These are phyloP conservation scores for Yamadazyma kanchanaburiensis DNA, from an alignment of 1,139 yeast genomes.

Conservation along the genomic window DNA sequence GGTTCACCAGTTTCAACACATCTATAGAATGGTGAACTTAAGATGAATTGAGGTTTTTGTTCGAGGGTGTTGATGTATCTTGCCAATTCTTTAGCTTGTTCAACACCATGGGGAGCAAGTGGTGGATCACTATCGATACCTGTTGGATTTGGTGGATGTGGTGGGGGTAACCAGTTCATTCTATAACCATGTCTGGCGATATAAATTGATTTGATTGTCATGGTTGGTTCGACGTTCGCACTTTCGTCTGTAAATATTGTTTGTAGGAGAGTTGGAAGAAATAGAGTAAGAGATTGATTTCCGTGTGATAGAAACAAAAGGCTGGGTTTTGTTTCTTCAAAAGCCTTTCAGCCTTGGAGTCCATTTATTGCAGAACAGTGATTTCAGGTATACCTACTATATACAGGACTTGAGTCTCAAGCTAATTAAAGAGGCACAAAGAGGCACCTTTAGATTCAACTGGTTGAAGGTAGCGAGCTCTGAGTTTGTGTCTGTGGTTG, in stretches of 20 bases:
- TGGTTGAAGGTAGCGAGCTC: too few relatives aligned
- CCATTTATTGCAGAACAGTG: too few relatives aligned
- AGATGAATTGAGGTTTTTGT: constrained; percentile 58
- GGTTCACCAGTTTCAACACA: constrained; percentile 83
- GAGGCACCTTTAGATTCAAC: too few relatives aligned
- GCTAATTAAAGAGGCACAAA: too few relatives aligned
- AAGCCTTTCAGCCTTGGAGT: not conserved
- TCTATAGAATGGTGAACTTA: constrained; percentile 84
- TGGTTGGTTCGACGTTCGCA: constrained; percentile 11
- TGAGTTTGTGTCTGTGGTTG: too few relatives aligned
- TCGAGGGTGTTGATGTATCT: constrained; percentile 39
- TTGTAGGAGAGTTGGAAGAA: too few relatives aligned
- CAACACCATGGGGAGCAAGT: constrained; percentile 73
- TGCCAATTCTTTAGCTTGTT: constrained; percentile 75
- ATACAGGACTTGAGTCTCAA: too few relatives aligned
- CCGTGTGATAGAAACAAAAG: not conserved
- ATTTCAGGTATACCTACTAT: too few relatives aligned
- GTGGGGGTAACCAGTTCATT: constrained; percentile 78
- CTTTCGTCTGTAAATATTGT: too few relatives aligned
- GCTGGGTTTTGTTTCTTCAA: not conserved
- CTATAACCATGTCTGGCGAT: constrained; percentile 74
- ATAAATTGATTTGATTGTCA: constrained; percentile 46
- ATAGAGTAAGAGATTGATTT: not conserved
- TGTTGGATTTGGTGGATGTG: constrained; percentile 73
- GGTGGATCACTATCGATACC: constrained; percentile 83